Evolutionary conservation across 2,329 filamentous ascomycete genomes (phyloP), one percentile per base, ranked within the genome.

Genomic region (Calonectria hawksworthii): DNA sequence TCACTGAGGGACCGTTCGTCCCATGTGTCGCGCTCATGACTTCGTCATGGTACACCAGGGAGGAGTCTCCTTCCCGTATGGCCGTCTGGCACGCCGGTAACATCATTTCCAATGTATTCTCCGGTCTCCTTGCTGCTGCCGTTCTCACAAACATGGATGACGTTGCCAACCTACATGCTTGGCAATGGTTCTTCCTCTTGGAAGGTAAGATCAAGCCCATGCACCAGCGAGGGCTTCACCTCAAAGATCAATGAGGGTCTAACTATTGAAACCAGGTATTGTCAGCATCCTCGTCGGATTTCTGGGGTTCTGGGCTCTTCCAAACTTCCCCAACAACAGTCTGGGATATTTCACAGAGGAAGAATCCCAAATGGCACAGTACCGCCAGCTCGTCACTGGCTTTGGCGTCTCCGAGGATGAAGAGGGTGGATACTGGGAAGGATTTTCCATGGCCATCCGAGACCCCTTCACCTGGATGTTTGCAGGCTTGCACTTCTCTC

Each of bases 41-140:
- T 14, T 87, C 85, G 1, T 87, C 86, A 2, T 88, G 86, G 87
- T 88, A 88, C 75, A 88, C 84, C 2, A 86, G 86, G 65, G 78
- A 83, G 30, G 86, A 88, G 71, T 80, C 83, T 13, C 86, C 86
- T 0, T 83, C 85, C 18, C 83, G 87, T 0, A 88, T 87, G 80
- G 86, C 84, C 6, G 83, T 88, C n/a, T 85, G 87, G 81, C 86
- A 87, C 76, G 86, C 85, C 6, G 86, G 86, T n/a, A 86, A 86
- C 65, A 85, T 84, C 13, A 84, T 88, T 34, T 86, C 85, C 2
- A 86, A 87, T 72, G 84, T 86, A n/a, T 82, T 87, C 68, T 86
- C 86, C 0, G 86, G 85, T 9, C 83, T 88, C 10, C 80, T 88
- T 5, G 85, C 86, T 21, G 86, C 86, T 14, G 86, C 83, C 16